A percentile compares a stretch with the other conserved stretches of the same genome.
Conservation (phyloP, 768 basidiomycete genomes). For the Mycena rebaudengoi region DNA sequence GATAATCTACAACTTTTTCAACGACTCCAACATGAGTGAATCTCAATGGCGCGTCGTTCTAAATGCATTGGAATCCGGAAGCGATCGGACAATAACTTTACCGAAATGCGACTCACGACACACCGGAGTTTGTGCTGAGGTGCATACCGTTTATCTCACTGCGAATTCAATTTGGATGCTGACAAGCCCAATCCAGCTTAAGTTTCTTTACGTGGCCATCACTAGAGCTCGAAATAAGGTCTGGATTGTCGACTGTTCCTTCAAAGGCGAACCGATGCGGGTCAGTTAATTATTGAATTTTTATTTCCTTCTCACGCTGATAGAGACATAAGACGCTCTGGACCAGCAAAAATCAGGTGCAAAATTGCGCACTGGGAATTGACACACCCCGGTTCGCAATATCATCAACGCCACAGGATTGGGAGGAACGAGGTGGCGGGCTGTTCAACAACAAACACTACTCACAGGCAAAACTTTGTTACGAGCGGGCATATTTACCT, state of each 20-base stretch:
- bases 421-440: slow-evolving; percentile 43
- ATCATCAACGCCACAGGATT: slow-evolving; percentile 60
- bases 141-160: slow-evolving; percentile 32
- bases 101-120: too few relatives aligned
- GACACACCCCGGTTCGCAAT: slow-evolving; percentile 64
- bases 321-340: slow-evolving; percentile 55
- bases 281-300: slow-evolving; percentile 42
- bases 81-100: too few relatives aligned
- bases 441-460: slow-evolving; percentile 54
- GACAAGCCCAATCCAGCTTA: slow-evolving; percentile 56
- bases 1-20: slow-evolving; percentile 78
- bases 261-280: slow-evolving; percentile 63
- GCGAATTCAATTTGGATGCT: background rate
- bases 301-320: background rate
- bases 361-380: slow-evolving; percentile 55
- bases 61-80: slow-evolving; percentile 48
- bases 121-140: slow-evolving; percentile 66
- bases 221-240: slow-evolving; percentile 75
- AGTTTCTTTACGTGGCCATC: slow-evolving; percentile 74
- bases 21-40: slow-evolving; percentile 60
- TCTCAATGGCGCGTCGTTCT: slow-evolving; percentile 70
- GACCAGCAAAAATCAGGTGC: slow-evolving; percentile 53
- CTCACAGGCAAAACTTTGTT: slow-evolving; percentile 63
- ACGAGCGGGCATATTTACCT: slow-evolving; percentile 52
- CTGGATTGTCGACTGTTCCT: slow-evolving; percentile 73